Evolutionary conservation across 306 rosid genomes (phyloP), one percentile per base, ranked within the genome.

Genomic region (Abrus pulchellus): DNA sequence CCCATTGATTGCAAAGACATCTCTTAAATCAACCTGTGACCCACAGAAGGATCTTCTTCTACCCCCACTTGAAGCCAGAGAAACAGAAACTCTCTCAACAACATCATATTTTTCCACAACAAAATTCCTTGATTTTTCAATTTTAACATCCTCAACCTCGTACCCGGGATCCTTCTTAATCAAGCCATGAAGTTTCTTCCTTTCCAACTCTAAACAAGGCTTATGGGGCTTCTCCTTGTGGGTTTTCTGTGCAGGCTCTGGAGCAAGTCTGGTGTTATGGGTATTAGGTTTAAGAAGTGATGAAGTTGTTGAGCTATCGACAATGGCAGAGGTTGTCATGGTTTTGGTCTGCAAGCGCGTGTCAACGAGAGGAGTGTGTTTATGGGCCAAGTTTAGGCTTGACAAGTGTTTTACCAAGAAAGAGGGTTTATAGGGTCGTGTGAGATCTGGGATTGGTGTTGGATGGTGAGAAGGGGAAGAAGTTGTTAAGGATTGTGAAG

Each of bases 1-100:
- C 0, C 97, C 97, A 82, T 88, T 90, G 78, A 85, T 83, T 33
- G 96, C 93, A 64, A 93, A 88, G 3, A 88, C 85, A 77, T 91
- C 98, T 1, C 81, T 81, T 63, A 95, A 85, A 72, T 93, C 93
- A 67, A 79, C 83, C 76, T 80, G 80, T 12, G 94, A 54, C 41
- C 86, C 97, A 64, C 86, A 71, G 28, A 89, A 70, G 1, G 99
- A 94, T 71, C 84, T 85, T 80, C 97, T 91, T 76, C 97, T 90
- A 4, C 93, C 89, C 1, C 90, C 83, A 43, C 64, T 44, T 4
- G 65, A 32, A 50, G 75, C 77, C 48, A 84, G n/a, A 4, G 92
- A 85, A 76, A 86, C 82, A 32, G 92, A 80, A 38, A 72, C 75
- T 68, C 88, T 85, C 74, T 78, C 80, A 6, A 29, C 47, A 43